Base-by-base conservation (phyloP, 768 basidiomycete genomes). In the Pleurotus pulmonarius region DNA sequence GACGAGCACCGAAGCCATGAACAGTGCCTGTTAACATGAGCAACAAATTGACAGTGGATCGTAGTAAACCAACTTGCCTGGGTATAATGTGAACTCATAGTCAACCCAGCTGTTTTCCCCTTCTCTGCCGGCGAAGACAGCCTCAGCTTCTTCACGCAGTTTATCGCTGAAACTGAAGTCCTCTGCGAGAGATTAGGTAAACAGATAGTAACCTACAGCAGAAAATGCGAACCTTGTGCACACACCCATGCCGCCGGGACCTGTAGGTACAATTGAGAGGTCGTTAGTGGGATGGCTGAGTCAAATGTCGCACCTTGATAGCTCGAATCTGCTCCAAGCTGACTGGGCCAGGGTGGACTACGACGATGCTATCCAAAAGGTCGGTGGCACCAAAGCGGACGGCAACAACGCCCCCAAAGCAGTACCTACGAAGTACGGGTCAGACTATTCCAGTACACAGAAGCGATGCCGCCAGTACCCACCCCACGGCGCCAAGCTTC, bases 401-500 rank as follows among this genome's bases (percentile, higher is more conserved):
- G 12, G 67, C 71, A 0, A 67, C 64, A 6, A 70, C 49, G 24
- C 78, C 78, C 1, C 78, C 78, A 47, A 67, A 78, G 54, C 78
- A 79, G 55, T 76, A 79, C 9, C 78, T 75, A 51, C 24, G 34
- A 34, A n/a, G 48, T 16, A 22, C 34, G 16, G 3, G 38, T 29
- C 18, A 24, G 18, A 9, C 43, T 12, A 48, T 24, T n/a, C 20
- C 15, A 20, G 26, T 37, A 7, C n/a, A 46, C 18, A 18, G 25
- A 29, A 24, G 40, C 4, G 16, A 22, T 29, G 40, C 11, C 9
- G 6, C 39, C 11, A 38, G 39, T 46, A 49, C 67, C 2, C 62
- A 77, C 77, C 77, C 78, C 40, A 80, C 73, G 8, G 70, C 70
- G 12, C 78, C 78, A 43, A 80, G 62, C 43, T 73, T 76, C 46